Conservation (phyloP, 352 stramenopile genomes). For the Phytophthora sp. region DNA sequence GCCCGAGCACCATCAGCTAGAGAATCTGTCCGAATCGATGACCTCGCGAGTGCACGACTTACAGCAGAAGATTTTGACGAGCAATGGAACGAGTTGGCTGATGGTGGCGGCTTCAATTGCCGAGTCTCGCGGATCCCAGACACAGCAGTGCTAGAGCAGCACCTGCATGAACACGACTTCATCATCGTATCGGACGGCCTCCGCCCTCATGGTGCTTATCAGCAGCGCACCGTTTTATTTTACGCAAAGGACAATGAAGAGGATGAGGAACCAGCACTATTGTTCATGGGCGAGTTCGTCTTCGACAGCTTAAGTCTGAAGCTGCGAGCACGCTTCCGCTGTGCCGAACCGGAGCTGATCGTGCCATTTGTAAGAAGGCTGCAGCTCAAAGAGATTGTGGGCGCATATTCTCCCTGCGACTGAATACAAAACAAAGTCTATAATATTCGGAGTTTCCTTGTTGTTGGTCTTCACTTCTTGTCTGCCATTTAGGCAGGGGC, state of each 20-base stretch:
- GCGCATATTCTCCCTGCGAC: conserved; percentile 66
- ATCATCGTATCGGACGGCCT: conserved; percentile 55
- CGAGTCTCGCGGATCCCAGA: conserved; percentile 61
- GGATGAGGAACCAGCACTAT: conserved; percentile 11
- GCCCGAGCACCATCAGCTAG: not conserved
- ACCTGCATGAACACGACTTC: conserved; percentile 63
- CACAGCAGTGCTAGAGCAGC: conserved; percentile 36
- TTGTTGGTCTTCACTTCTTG: conserved; percentile 23
- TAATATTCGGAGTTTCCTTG: conserved; percentile 45
- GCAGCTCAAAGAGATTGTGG: conserved; percentile 79
- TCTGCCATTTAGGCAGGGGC: conserved; percentile 17
- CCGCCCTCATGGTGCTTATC: conserved; percentile 25
- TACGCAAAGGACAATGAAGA: conserved; percentile 39
- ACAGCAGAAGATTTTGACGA: conserved; percentile 47
- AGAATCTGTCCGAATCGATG: conserved; percentile 3
- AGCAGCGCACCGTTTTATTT: conserved; percentile 60
- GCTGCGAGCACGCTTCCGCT: conserved; percentile 69
- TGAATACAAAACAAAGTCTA: conserved; percentile 37
- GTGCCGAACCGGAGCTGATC: conserved; percentile 55
- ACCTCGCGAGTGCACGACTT: conserved; percentile 7
- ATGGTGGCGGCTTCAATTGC: conserved; percentile 71
- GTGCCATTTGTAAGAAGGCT: conserved; percentile 72
- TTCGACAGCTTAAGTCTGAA: conserved; percentile 78
- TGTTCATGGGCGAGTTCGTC: conserved; percentile 72
- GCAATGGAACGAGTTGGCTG: conserved; percentile 53